These are phyloP conservation scores for Cyclotella choctawhatcheeana DNA, from an alignment of 108 stramenopile species.

Conservation along the genomic window DNA sequence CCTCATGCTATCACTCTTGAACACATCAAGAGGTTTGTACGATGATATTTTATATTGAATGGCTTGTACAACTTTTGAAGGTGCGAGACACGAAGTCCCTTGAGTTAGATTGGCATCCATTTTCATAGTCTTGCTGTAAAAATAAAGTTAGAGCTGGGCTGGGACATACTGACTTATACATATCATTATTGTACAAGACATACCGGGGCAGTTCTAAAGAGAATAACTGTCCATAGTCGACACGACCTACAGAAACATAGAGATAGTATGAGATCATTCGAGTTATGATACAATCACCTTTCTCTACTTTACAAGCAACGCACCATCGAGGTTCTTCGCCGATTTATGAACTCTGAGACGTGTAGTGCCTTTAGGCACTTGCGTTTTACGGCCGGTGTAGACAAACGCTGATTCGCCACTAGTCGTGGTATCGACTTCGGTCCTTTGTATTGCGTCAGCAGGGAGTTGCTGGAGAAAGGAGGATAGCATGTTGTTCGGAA, in stretches of 20 bases:
- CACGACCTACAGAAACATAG: too few species aligned
- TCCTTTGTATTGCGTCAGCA: not conserved
- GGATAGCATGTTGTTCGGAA: too few species aligned
- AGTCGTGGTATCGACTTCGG: not conserved
- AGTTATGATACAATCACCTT: too few species aligned
- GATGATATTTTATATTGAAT: conserved; percentile 4
- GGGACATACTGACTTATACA: too few species aligned
- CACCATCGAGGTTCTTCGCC: conserved; percentile 13
- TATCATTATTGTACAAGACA: too few species aligned
- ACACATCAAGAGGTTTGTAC: conserved; percentile 4
- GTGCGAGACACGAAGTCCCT: conserved; percentile 20
- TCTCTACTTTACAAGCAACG: too few species aligned
- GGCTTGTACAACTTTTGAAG: conserved; percentile 15
- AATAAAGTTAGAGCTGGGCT: too few species aligned
- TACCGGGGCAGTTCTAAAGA: conserved; percentile 15
- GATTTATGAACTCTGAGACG: conserved; percentile 12
- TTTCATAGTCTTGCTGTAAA: too few species aligned
- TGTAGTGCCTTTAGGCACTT: conserved; percentile 13
- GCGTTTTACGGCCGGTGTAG: conserved; percentile 5
- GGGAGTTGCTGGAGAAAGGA: conserved; percentile 5
- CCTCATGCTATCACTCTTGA: conserved; percentile 8
- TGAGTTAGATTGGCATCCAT: conserved; percentile 30
- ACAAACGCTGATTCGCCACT: conserved; percentile 14
- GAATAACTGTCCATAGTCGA: conserved; percentile 21
- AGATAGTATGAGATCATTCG: too few species aligned